Evolutionary conservation across 2,329 filamentous ascomycete genomes (phyloP), one percentile per base, ranked within the genome.

Genomic region (Mycocentrospora acerina): DNA sequence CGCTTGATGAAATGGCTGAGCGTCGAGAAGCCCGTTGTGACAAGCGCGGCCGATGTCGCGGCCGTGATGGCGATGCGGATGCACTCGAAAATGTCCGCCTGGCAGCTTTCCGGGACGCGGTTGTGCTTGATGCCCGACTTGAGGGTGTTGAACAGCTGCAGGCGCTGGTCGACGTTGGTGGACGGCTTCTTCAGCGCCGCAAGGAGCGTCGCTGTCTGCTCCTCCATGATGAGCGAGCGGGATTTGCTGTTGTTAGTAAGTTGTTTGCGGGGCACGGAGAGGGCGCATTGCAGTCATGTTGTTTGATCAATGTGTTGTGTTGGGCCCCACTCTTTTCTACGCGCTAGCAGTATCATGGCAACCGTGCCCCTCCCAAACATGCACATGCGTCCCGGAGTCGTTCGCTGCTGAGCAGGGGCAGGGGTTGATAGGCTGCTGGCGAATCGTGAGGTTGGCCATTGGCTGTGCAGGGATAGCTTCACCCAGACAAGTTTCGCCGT

Each of bases 61-160:
- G 88, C 87, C 37, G 77, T 73, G 51, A 91, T 85, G 44, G 88
- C 86, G 36, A 82, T 72, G 48, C 85, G 85, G 58, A 94, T 76
- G 48, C 85, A 87, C 45, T 96, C 89, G 69, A 95, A 94, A 48
- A 95, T 81, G 41, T 81, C 75, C 17, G 81, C 71, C 55, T 94
- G 79, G 57, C 78, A 78, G 37, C 71, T 69, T 51, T 94, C 88
- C 44, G 89, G 88, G 30, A 95, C 88, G 72, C 90, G 90, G 64
- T 87, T 85, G 68, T 95, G 90, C 69, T 95, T 95, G 75, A 95
- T 95, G 65, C 83, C 81, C 29, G 87, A 90, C 71, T 95, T 95
- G 69, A 90, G 75, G 57, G 74, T 77, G 43, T 82, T 87, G 55
- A 95, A 80, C 37, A 80, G 78, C 49, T 81, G 75, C 48, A 89